A percentile compares a stretch with the other conserved stretches of the same genome.
These are phyloP conservation scores for Cutaneotrichosporon sp. DNA, from an alignment of 1,284 basidiomycete genomes.

Conservation along the genomic window DNA sequence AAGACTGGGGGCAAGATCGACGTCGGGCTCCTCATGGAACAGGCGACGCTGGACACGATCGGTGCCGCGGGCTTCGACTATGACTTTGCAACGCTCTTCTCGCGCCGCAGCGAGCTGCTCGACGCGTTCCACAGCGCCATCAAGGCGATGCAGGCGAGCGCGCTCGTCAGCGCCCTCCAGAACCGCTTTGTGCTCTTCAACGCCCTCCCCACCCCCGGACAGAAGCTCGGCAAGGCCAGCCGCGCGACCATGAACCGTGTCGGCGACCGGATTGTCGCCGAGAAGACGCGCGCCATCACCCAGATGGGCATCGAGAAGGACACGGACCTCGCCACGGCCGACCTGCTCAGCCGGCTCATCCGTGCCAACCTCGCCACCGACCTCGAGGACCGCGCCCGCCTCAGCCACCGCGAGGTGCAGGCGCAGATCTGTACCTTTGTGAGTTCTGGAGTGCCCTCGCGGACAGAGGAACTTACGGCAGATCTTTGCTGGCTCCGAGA, in stretches of 20 bases:
- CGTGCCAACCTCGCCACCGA: slow-evolving; percentile 64
- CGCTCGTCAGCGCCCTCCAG: slow-evolving; percentile 60
- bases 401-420: slow-evolving; percentile 67
- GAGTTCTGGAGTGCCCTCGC: slow-evolving; percentile 20
- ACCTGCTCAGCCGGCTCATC: slow-evolving; percentile 59
- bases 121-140: slow-evolving; percentile 33
- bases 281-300: slow-evolving; percentile 9
- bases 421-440: slow-evolving; percentile 78
- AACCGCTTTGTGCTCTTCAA: slow-evolving; percentile 47
- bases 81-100: slow-evolving; percentile 51
- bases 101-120: slow-evolving; percentile 53
- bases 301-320: slow-evolving; percentile 46
- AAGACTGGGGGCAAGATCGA: slow-evolving; percentile 14
- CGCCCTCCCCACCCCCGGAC: slow-evolving; percentile 36
- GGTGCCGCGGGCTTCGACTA: slow-evolving; percentile 68
- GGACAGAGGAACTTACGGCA: slow-evolving; percentile 14
- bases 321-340: slow-evolving; percentile 56
- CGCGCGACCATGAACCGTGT: slow-evolving; percentile 10
- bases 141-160: slow-evolving; percentile 6
- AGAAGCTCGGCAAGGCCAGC: not conserved
- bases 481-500: slow-evolving; percentile 67
- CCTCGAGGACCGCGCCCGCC: slow-evolving; percentile 58
- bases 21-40: slow-evolving; percentile 13
- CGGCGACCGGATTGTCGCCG: slow-evolving; percentile 4
- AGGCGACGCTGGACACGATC: slow-evolving; percentile 69